Base-by-base conservation (phyloP, 2,329 filamentous ascomycete genomes). In the Cryphonectria nitschkei region DNA sequence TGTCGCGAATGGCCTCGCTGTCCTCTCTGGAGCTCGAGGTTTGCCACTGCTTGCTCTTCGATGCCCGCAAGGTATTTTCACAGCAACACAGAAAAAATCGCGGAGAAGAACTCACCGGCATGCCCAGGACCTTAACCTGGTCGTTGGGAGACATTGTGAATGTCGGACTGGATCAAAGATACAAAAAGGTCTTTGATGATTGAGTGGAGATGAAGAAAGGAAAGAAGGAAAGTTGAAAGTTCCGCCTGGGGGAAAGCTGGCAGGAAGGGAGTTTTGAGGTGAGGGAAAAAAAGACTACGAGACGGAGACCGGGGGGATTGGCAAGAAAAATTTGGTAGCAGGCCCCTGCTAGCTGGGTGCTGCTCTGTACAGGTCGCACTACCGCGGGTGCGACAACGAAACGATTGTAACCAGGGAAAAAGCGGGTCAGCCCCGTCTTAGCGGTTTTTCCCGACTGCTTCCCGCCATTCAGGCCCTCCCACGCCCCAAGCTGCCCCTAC, bases 121-220 rank as follows among this genome's bases (percentile, higher is more conserved):
- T 90, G 87, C 89, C 89, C 86, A 90, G 79, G 79, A 91, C 84
- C 81, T 84, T 87, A 76, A 85, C 82, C 79, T 87, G 83, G 75
- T 87, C 82, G 78, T 84, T 82, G 77, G 79, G 75, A 81, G 86
- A 83, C 87, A 89, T 89, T 79, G 81, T 87, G 83, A 79, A 80
- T 71, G 68, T 70, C 65, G 61, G 61, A 70, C 63, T 70, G 81
- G 79, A 78, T 83, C 80, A 82, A 82, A 81, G 78, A 81, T 80
- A 65, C 76, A 81, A 68, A 56, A 69, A 66, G 68, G 65, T 70
- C 69, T 72, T 72, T 68, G 88, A 87, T 82, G 82, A 87, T 80
- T 85, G 88, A 90, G 87, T 84, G 87, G 88, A 89, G 88, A 89
- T 86, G 81, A 81, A 79, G 76, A 78, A 79, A 79, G 81, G 82